phyloP scores from a whole-genome alignment of 73 alveolate genomes.

The Blepharisma stoltei region DNA sequence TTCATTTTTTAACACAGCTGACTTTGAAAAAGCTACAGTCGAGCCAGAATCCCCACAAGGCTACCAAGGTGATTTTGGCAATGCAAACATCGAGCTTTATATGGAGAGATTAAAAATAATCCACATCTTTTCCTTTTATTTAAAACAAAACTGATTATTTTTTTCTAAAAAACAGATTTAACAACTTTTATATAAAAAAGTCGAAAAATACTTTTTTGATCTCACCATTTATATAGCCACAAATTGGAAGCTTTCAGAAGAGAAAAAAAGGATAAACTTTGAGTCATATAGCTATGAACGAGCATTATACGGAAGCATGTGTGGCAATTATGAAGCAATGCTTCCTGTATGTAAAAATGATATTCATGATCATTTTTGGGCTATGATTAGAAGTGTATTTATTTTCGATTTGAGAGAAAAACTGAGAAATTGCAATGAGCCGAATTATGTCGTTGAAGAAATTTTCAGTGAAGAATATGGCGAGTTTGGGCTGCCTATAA shows the following conservation, averaged over 20 bases:
- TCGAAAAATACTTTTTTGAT: too few relatives aligned
- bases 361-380: conserved; percentile 22
- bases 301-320: background rate
- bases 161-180: too few relatives aligned
- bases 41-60: background rate
- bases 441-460: background rate
- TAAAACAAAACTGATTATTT: too few relatives aligned
- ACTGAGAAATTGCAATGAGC: background rate
- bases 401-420: background rate
- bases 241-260: background rate
- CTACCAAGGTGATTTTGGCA: background rate
- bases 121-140: too few relatives aligned
- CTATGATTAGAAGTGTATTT: background rate
- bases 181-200: too few relatives aligned
- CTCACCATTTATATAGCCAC: too few relatives aligned
- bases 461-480: background rate
- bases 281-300: background rate
- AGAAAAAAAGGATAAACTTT: background rate
- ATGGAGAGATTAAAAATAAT: too few relatives aligned
- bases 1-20: background rate
- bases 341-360: background rate
- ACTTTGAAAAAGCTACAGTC: background rate
- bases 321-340: conserved; percentile 25
- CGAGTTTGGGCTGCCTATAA: background rate
- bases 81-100: conserved; percentile 6